Percentiles rank a stretch among this genome's conserved stretches.
phyloP scores from a whole-genome alignment of 2,329 filamentous ascomycete genomes.

The Talaromyces atroroseus region DNA sequence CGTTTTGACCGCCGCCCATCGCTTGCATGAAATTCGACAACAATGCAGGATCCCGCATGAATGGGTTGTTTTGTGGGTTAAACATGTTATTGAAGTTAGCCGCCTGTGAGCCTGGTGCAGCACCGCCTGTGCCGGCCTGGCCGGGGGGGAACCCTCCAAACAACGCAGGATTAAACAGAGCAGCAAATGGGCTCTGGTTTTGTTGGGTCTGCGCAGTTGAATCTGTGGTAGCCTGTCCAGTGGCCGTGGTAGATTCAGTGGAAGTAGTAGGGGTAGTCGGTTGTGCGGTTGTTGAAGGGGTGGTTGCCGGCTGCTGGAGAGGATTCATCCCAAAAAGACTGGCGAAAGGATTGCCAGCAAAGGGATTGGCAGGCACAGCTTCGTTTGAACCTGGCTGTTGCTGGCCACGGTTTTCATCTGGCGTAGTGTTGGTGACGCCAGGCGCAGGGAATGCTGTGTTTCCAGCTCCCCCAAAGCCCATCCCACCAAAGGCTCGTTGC shows the following conservation, averaged over 20 bases:
- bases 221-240: conserved; percentile 23
- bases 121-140: conserved; percentile 20
- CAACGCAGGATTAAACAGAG: conserved; percentile 52
- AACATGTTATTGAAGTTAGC: conserved; percentile 43
- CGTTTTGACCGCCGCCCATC: conserved; percentile 35
- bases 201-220: conserved; percentile 31
- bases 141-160: conserved; percentile 25
- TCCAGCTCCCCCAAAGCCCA: conserved; percentile 23
- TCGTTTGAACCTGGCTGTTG: conserved; percentile 27
- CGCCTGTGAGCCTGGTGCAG: conserved; percentile 25
- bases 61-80: conserved; percentile 45
- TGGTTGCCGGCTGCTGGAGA: conserved; percentile 22
- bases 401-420: conserved; percentile 40
- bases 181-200: conserved; percentile 60
- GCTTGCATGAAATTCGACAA: conserved; percentile 53
- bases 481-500: conserved; percentile 60
- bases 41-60: conserved; percentile 56
- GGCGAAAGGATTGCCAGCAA: conserved; percentile 56
- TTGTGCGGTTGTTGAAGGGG: conserved; percentile 20
- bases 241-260: conserved; percentile 17
- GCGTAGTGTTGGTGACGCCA: conserved; percentile 82
- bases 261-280: conserved; percentile 23
- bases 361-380: conserved; percentile 38
- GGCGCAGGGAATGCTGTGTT: conserved; percentile 73
- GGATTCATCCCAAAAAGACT: conserved; percentile 48